Conservation (phyloP, 176 grass and related monocot species). For the barley (Hordeum vulgare) region DNA sequence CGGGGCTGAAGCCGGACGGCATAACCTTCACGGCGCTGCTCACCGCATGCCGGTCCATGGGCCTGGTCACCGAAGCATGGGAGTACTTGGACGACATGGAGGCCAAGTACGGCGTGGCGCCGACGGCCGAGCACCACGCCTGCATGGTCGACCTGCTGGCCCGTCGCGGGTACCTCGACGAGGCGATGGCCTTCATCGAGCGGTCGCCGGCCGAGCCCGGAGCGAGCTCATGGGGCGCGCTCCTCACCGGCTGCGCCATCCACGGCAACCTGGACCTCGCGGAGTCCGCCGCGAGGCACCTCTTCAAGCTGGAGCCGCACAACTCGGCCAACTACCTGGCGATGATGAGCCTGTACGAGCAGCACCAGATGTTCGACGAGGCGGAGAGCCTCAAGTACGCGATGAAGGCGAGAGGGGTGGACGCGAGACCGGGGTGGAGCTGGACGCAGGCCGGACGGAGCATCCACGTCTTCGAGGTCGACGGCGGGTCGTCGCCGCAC, state of each 20-base stretch:
- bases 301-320: constrained; percentile 65
- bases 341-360: constrained; percentile 75
- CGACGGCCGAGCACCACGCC: constrained; percentile 58
- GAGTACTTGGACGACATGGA: constrained; percentile 73
- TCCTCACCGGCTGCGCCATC: constrained; percentile 53
- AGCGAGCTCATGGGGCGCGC: constrained; percentile 62
- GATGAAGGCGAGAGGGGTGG: constrained; percentile 58
- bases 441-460: constrained; percentile 60
- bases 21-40: constrained; percentile 80
- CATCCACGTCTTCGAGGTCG: constrained; percentile 66
- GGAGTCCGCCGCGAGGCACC: constrained; percentile 46
- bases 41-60: constrained; percentile 67
- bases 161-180: constrained; percentile 68
- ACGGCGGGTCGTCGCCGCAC: constrained; percentile 37
- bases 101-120: constrained; percentile 39
- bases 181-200: constrained; percentile 66
- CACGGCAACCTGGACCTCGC: constrained; percentile 63
- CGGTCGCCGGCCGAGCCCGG: constrained; percentile 42
- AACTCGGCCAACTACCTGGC: constrained; percentile 78
- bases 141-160: constrained; percentile 93
- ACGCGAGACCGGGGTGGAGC: constrained; percentile 54
- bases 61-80: constrained; percentile 62
- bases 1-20: constrained; percentile 49
- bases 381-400: constrained; percentile 67
- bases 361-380: constrained; percentile 61